A percentile compares a stretch with the other conserved stretches of the same genome.
Conservation (phyloP, 2,329 filamentous ascomycete genomes). For the Acrocalymma vagum region DNA sequence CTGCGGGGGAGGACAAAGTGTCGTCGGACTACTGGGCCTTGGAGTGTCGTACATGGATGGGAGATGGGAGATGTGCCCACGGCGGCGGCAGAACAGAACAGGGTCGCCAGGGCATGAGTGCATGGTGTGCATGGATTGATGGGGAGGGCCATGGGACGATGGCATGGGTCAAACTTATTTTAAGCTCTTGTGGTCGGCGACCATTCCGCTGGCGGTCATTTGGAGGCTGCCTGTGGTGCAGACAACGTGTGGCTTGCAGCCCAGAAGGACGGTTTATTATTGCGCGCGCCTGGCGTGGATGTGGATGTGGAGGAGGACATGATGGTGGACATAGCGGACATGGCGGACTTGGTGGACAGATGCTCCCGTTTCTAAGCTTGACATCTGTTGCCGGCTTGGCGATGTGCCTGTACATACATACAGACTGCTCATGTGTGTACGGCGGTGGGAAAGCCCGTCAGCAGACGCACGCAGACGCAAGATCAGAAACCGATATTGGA, state of each 20-base stretch:
- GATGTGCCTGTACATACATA: conserved; percentile 7
- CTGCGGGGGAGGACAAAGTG: conserved; percentile 31
- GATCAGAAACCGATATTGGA: conserved; percentile 13
- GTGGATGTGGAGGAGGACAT: too few relatives aligned
- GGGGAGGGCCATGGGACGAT: too few relatives aligned
- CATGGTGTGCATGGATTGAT: too few relatives aligned
- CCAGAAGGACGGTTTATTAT: conserved; percentile 19
- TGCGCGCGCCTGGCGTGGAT: conserved; percentile 11
- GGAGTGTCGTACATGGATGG: conserved; percentile 21
- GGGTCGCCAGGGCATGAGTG: too few relatives aligned
- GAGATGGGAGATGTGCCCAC: conserved; percentile 16
- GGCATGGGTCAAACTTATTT: too few relatives aligned
- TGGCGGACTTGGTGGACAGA: too few relatives aligned
- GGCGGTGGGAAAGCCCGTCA: too few relatives aligned
- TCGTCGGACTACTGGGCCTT: conserved; percentile 11
- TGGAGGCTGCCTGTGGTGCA: conserved; percentile 23
- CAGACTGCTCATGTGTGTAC: too few relatives aligned
- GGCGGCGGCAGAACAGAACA: conserved; percentile 25
- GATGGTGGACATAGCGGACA: too few relatives aligned
- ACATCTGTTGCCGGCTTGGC: conserved; percentile 9
- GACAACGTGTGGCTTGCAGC: conserved; percentile 32
- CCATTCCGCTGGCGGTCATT: conserved; percentile 11
- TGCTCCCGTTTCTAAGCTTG: too few relatives aligned
- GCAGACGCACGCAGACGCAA: conserved; percentile 14
- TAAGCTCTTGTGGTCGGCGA: conserved; percentile 26